A percentile compares a stretch with the other conserved stretches of the same genome.
Evolutionary conservation across 208 protist genomes (phyloP).

Genomic region (Leishmania tropica): DNA sequence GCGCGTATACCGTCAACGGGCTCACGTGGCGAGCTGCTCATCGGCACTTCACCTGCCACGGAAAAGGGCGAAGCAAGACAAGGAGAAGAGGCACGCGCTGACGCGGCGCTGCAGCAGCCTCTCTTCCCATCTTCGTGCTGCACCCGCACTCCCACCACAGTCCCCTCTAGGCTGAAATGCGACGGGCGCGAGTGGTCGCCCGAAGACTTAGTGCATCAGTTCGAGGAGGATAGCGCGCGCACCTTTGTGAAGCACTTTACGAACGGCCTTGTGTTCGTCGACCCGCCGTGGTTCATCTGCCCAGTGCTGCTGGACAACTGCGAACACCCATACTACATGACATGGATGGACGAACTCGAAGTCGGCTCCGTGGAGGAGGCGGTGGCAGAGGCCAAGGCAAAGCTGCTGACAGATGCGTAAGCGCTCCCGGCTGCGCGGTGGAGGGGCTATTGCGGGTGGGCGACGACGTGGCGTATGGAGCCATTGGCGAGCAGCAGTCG

Average conservation of each 20-base stretch:
- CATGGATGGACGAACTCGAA: slow-evolving; percentile 63
- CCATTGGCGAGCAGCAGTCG: background rate
- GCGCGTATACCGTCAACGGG: background rate
- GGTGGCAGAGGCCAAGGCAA: slow-evolving; percentile 28
- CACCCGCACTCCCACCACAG: background rate
- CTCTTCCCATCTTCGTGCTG: background rate
- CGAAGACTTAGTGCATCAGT: background rate
- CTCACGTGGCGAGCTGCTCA: background rate
- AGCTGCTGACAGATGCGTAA: slow-evolving; percentile 8
- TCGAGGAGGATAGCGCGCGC: slow-evolving; percentile 8
- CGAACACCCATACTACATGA: slow-evolving; percentile 72
- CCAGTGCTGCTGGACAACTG: slow-evolving; percentile 53
- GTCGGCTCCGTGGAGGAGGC: slow-evolving; percentile 51
- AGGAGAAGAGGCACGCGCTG: background rate
- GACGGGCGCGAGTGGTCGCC: background rate
- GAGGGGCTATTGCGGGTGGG: background rate
- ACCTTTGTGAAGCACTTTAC: slow-evolving; percentile 28
- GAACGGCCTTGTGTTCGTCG: slow-evolving; percentile 48
- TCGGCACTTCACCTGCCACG: background rate
- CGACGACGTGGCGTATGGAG: too few relatives aligned
- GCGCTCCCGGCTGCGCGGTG: background rate
- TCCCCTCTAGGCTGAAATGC: background rate
- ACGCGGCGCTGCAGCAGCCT: background rate
- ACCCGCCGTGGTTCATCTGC: slow-evolving; percentile 82
- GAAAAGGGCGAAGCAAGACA: background rate